phyloP scores from a whole-genome alignment of 495 filamentous ascomycete genomes.

The Penicillium canariense region DNA sequence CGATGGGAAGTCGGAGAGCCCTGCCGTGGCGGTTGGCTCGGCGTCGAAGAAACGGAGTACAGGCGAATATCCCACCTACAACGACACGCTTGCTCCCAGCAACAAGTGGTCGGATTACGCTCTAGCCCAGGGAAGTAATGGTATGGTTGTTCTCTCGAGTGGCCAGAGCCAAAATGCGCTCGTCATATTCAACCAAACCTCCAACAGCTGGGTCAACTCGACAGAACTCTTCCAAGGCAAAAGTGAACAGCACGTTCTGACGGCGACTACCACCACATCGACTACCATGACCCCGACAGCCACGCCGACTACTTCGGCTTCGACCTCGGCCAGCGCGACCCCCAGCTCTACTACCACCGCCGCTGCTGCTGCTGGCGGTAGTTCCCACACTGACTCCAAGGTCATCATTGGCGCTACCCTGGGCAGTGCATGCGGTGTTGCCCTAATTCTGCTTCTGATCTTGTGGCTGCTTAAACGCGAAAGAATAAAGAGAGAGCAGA shows the following conservation, averaged over 20 bases:
- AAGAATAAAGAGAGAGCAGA: conserved; percentile 51
- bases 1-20: conserved; percentile 35
- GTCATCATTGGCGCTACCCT: conserved; percentile 74
- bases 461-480: conserved; percentile 67
- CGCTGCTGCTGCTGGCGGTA: conserved; percentile 27
- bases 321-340: conserved; percentile 29
- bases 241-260: conserved; percentile 35
- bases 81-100: conserved; percentile 66
- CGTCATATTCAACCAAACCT: conserved; percentile 74
- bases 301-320: conserved; percentile 36
- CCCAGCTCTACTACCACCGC: conserved; percentile 34
- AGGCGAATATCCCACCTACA: conserved; percentile 74
- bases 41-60: conserved; percentile 43
- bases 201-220: conserved; percentile 80
- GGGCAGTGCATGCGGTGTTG: conserved; percentile 71
- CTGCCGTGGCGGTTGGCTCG: conserved; percentile 32
- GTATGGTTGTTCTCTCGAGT: conserved; percentile 72
- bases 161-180: conserved; percentile 61
- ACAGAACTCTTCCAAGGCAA: conserved; percentile 59
- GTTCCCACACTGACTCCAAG: conserved; percentile 43
- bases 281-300: conserved; percentile 14
- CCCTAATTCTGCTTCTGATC: conserved; percentile 62
- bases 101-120: conserved; percentile 60
- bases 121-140: conserved; percentile 55
- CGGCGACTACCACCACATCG: conserved; percentile 39